Base-by-base conservation (phyloP, 768 basidiomycete genomes). In the Kwoniella bestiolae region DNA sequence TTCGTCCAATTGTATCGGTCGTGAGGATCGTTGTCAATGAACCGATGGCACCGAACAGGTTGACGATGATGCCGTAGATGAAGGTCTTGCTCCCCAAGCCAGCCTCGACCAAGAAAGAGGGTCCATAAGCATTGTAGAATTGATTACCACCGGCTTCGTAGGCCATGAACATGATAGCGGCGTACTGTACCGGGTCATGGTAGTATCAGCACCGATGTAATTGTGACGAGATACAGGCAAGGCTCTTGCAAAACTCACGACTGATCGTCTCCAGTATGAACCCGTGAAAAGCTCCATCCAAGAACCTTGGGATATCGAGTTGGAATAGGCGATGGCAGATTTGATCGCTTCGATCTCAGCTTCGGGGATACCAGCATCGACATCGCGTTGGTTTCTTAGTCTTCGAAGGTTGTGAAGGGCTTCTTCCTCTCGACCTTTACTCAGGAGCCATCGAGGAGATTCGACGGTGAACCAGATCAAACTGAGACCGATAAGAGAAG, bases 401-500 rank as follows among this genome's bases (percentile, higher is more conserved):
- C 63, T 44, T n/a, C 44, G 21, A 3, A 71, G 57, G 35, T 45
- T 60, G 38, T 65, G 50, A 18, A 68, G 16, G n/a, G 70, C 70
- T 28, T 62, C 46, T 41, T 71, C 70, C 21, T 52, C 45, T 28
- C 60, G 14, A 5, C 64, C 64, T 32, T 81, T 79, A 60, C 77
- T 80, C 63, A 83, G 73, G 49, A 80, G 68, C 81, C 80, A 83
- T 34, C 80, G 69, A 1, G 79, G 79, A 2, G 71, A 73, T 56
- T 77, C 77, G 12, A 73, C 71, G 31, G 74, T 73, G 65, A 75
- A 79, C 47, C 44, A 71, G 34, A 79, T 69, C 25, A 73, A 35
- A 14, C 63, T 31, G 26, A 71, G 41, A 28, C 60, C 32, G 46
- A 64, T 50, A 21, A 67, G 14, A 5, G 68, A 71, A n/a, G 75